Base-by-base conservation (phyloP, 495 filamentous ascomycete genomes). In the Lophiotrema nucula region DNA sequence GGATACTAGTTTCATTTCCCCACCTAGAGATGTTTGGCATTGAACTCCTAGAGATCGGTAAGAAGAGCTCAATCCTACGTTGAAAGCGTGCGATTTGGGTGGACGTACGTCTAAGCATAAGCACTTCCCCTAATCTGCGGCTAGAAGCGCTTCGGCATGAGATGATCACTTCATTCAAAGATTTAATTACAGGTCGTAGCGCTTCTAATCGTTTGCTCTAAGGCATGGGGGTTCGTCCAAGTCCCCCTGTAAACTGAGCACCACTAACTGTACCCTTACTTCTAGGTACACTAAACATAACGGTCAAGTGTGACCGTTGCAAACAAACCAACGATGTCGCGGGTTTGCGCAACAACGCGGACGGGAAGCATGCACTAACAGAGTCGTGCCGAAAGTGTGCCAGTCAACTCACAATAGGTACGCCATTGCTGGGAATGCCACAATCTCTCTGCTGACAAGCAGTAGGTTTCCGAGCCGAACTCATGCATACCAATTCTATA, bases 301-400 rank as follows among this genome's bases (percentile, higher is more conserved):
- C 79, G 0, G 72, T 93, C 48, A 92, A 92, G 67, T 97, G 92
- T 72, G 83, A 86, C 27, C 82, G 90, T 35, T 97, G 91, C 77
- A 93, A 89, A 70, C 87, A 86, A 35, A 67, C 78, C 2, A 83
- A 83, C 68, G 90, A 95, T 56, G 72, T 92, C 18, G 81, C 79
- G 37, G 84, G 83, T 25, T 74, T 97, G 12, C 81, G 79, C 16
- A 73, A 78, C 25, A 71, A 72, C 6, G 44, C 53, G 12, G 70
- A 70, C 23, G 72, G 70, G 10, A 74, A 71, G 42, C 57, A 63
- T 22, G 50, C 62, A 43, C 72, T 64, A 57, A 72, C 28, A 67
- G 73, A 66, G 54, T 76, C 76, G 37, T 96, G 91, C 78, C 86
- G 80, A 51, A 95, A 95, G 67, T 96, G 90, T 67, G 83, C 87